Base-by-base conservation (phyloP, 768 basidiomycete genomes). In the Mycena rebaudengoi region DNA sequence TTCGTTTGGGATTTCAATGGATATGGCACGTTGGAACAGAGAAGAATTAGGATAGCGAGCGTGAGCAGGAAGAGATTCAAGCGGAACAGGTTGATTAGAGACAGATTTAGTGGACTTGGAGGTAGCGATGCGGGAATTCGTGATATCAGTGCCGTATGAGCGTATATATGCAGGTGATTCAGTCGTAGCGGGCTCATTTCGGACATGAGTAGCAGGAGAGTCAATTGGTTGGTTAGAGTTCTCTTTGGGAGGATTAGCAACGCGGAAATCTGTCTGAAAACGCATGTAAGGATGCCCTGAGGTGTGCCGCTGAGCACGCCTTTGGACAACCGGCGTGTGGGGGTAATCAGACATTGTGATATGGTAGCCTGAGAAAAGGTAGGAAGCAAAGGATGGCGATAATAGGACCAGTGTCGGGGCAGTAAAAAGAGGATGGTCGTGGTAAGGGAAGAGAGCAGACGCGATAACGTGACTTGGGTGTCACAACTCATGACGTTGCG, bases 401-500 rank as follows among this genome's bases (percentile, higher is more conserved):
- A 21, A 21, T 61, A 61, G 60, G 51, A 48, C 51, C 60, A 18
- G 43, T 61, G 60, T 61, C 35, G n/a, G n/a, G n/a, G n/a, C 20
- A 40, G 35, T 4, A n/a, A 39, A 28, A 21, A 51, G 26, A 41
- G 46, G n/a, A n/a, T 7, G 26, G 37, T 48, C 26, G 51, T 54
- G 45, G 60, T 45, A 45, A n/a, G 7, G 26, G n/a, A 21, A 2
- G 33, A 55, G 11, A 25, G 48, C 25, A 35, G 25, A 49, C 52
- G 44, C 52, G 60, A 53, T 54, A 61, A 53, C 60, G 60, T 61
- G 60, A 53, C 41, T 30, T n/a, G n/a, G n/a, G n/a, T n/a, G n/a
- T n/a, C n/a, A n/a, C n/a, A n/a, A n/a, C n/a, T n/a, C n/a, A n/a
- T n/a, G n/a, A n/a, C n/a, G n/a, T n/a, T n/a, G n/a, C n/a, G n/a